Base-by-base conservation (phyloP, 768 basidiomycete genomes). In the Phanerochaete sordida region DNA sequence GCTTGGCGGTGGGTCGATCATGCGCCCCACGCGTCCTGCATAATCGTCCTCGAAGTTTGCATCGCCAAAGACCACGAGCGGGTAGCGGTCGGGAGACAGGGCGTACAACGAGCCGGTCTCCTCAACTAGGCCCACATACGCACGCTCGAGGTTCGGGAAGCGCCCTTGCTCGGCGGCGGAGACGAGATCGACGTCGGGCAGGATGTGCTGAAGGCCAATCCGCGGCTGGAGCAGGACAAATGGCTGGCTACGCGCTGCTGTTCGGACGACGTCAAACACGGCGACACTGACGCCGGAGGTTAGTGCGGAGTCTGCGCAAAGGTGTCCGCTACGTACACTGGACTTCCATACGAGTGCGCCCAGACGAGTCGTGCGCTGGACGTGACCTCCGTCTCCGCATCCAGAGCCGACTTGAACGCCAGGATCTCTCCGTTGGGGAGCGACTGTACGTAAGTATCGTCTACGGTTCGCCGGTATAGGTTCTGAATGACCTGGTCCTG, bases 201-300 rank as follows among this genome's bases (percentile, higher is more conserved):
- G 78, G 8, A 96, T 77, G 33, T 93, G 87, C 21, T 86, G 80
- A 1, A 94, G 78, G 33, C 84, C 81, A 0, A 91, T 88, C 1
- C 84, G 87, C 13, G 95, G 95, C 70, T 98, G 95, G 15, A 94
- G 84, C 12, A 98, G 84, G 8, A 93, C 87, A 67, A 96, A 87
- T 2, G 94, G 86, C 8, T 86, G 74, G 64, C 82, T 61, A 60
- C 79, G 80, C 19, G 73, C 69, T 23, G 78, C 61, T 50, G 72
- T 71, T n/a, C 73, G 65, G 5, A 92, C 77, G 47, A 93, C 83
- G 68, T 94, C 91, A 65, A 93, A 91, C 26, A 91, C 79, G 33
- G 90, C 91, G 30, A 96, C 94, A 59, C 93, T 92, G 55, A 27
- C 21, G 16, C 47, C 26, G 13, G 24, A 31, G 5, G 45, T 39